Percentiles rank a stretch among this genome's conserved stretches.
Evolutionary conservation across 2,329 filamentous ascomycete genomes (phyloP).

Genomic region (Pseudogymnoascus sp.): DNA sequence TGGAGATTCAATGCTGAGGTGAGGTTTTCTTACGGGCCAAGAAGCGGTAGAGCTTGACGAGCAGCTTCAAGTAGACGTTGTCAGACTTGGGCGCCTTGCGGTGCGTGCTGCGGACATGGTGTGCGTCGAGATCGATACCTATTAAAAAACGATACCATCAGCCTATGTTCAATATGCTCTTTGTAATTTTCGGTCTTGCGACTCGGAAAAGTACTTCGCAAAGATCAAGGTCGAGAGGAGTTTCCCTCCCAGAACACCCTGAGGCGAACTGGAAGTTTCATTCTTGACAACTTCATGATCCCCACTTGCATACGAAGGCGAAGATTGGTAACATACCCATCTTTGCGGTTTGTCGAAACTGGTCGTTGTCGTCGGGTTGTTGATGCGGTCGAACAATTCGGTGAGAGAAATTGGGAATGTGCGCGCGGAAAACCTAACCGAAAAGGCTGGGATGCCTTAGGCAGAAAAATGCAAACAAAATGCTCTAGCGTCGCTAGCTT

Average conservation of each 20-base stretch:
- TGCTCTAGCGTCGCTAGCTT: not conserved
- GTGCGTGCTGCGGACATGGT: slow-evolving; percentile 66
- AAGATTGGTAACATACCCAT: slow-evolving; percentile 29
- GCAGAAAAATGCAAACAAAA: not conserved
- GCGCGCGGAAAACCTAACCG: slow-evolving; percentile 5
- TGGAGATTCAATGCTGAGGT: no score
- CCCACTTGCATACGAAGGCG: slow-evolving; percentile 30
- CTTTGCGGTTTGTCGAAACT: slow-evolving; percentile 24
- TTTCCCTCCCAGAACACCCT: not conserved
- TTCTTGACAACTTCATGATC: slow-evolving; percentile 18
- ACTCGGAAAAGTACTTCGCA: slow-evolving; percentile 27
- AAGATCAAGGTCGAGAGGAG: slow-evolving; percentile 13
- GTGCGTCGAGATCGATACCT: slow-evolving; percentile 65
- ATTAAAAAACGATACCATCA: slow-evolving; percentile 47
- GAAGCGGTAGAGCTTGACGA: slow-evolving; percentile 98
- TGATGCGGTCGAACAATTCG: slow-evolving; percentile 10
- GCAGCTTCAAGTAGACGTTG: slow-evolving; percentile 93
- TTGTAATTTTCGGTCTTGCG: slow-evolving; percentile 28
- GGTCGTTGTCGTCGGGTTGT: slow-evolving; percentile 16
- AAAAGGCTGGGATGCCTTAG: not conserved
- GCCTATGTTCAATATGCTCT: slow-evolving; percentile 60
- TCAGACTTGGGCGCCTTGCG: slow-evolving; percentile 95
- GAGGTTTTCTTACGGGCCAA: slow-evolving; percentile 59
- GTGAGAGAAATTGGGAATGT: slow-evolving; percentile 9
- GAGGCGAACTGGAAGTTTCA: not conserved